Conservation (phyloP, 139 green algal species). For the Tetradesmus obliquus region DNA sequence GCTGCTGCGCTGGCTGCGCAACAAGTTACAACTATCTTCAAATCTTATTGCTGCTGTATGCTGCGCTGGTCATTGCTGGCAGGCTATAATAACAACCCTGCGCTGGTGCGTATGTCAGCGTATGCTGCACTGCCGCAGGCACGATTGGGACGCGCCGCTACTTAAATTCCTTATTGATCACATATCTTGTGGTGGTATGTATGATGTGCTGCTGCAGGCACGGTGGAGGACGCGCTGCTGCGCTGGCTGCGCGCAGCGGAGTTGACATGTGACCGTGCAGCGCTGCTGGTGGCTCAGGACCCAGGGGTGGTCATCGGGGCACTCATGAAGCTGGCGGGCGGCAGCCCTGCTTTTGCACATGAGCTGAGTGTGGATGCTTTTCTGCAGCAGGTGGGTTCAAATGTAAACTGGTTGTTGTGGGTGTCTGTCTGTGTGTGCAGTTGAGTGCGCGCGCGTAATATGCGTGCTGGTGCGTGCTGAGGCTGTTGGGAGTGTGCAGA, state of each 20-base stretch:
- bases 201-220: slow-evolving; percentile 31
- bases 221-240: slow-evolving; percentile 81
- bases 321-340: slow-evolving; percentile 97
- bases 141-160: neutral
- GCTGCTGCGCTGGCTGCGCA: no score
- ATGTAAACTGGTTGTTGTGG: no score
- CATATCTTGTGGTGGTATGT: no score
- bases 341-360: slow-evolving; percentile 77
- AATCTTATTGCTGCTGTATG: no score
- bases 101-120: no score
- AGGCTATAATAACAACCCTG: no score
- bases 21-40: no score
- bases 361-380: slow-evolving; percentile 97
- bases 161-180: neutral
- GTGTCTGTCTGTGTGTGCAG: no score
- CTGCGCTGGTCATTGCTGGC: neutral
- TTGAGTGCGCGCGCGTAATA: no score
- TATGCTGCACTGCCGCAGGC: neutral
- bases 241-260: slow-evolving; percentile 93
- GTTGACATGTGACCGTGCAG: slow-evolving; percentile 96
- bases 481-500: neutral
- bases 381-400: slow-evolving; percentile 79
- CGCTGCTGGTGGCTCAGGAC: slow-evolving; percentile 91
- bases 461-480: neutral
- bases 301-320: slow-evolving; percentile 49